A percentile compares a stretch with the other conserved stretches of the same genome.
Conservation (phyloP, 306 rosid species). For the Nissolia schottii region DNA sequence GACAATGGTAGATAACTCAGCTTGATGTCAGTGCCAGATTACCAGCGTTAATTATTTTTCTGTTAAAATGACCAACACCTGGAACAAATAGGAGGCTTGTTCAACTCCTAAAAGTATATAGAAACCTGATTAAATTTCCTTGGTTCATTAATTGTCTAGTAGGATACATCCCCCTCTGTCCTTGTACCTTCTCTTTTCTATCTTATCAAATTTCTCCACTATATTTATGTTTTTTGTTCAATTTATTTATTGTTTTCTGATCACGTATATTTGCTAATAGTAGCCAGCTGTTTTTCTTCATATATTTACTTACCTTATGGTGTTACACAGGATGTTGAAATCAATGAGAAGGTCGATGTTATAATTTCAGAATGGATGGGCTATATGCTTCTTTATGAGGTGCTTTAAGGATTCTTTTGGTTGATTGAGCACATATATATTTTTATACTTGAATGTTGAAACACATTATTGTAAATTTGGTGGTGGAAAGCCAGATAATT, state of each 20-base stretch:
- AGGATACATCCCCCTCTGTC: not conserved
- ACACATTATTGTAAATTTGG: not conserved
- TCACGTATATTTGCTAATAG: not conserved
- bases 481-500: not conserved
- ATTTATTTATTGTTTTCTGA: not conserved
- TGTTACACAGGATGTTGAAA: slow-evolving; percentile 67
- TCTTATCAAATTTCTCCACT: not conserved
- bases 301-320: not conserved
- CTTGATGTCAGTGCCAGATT: not conserved
- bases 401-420: slow-evolving; percentile 23
- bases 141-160: not conserved
- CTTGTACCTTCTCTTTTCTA: not conserved
- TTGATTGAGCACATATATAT: not conserved
- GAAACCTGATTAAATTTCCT: not conserved
- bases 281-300: not conserved
- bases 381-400: slow-evolving; percentile 86
- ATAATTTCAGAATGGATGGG: slow-evolving; percentile 93
- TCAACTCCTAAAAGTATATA: not conserved
- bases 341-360: slow-evolving; percentile 73
- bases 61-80: not conserved
- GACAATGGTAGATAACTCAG: not conserved
- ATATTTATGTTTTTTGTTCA: not conserved
- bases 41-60: not conserved
- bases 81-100: not conserved
- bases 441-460: not conserved